Evolutionary conservation across 2,329 filamentous ascomycete species (phyloP).

Genomic region (Cladophialophora exuberans): DNA sequence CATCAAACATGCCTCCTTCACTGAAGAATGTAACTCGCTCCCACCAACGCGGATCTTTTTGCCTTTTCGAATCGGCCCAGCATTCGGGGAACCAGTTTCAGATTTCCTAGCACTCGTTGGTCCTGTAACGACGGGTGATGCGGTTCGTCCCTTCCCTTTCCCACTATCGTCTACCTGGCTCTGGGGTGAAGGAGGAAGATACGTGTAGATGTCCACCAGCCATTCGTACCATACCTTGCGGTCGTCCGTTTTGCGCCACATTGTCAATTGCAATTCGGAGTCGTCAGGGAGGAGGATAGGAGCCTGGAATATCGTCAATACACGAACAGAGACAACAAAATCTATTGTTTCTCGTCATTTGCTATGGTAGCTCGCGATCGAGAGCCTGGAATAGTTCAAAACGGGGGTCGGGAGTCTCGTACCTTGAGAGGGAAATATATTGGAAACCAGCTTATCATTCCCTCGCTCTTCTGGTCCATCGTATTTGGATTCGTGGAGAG

Average conservation of each 20-base stretch:
- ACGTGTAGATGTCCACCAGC: constrained; percentile 80
- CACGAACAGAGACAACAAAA: neutral
- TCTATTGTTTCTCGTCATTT: constrained; percentile 8
- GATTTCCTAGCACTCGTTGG: neutral
- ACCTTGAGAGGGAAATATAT: constrained; percentile 98
- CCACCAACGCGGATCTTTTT: constrained; percentile 41
- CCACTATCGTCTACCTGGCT: neutral
- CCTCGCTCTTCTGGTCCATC: constrained; percentile 89
- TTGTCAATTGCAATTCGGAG: constrained; percentile 83
- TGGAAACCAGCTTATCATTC: constrained; percentile 99
- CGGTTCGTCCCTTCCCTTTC: neutral
- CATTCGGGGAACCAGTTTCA: constrained; percentile 16
- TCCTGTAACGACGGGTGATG: no score
- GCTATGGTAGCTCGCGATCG: neutral
- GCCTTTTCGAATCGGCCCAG: constrained; percentile 29
- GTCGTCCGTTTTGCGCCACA: constrained; percentile 96
- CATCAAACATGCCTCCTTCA: constrained; percentile 55
- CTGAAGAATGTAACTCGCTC: constrained; percentile 53
- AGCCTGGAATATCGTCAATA: constrained; percentile 56
- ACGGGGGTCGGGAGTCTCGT: constrained; percentile 2
- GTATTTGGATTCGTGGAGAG: constrained; percentile 90
- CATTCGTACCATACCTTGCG: constrained; percentile 98
- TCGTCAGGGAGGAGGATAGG: constrained; percentile 84
- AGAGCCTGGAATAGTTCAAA: constrained; percentile 1
- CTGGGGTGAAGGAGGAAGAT: constrained; percentile 14